Evolutionary conservation across 495 filamentous ascomycete genomes (phyloP).

Genomic region (Penicillium nucicola): DNA sequence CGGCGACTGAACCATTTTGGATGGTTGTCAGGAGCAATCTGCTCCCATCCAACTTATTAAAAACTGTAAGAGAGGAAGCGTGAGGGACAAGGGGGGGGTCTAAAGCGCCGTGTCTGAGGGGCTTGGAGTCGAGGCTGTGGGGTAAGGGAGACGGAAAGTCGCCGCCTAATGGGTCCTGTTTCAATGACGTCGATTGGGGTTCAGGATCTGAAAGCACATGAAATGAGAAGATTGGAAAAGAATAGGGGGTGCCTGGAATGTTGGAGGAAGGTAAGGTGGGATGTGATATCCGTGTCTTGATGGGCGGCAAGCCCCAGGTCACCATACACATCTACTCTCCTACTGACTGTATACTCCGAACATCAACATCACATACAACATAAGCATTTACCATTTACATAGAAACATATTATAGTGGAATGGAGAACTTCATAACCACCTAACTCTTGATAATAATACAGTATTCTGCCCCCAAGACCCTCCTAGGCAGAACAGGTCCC

Average conservation of each 20-base stretch:
- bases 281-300: constrained; percentile 20
- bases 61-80: constrained; percentile 4
- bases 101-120: constrained; percentile 13
- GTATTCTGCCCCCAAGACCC: constrained; percentile 12
- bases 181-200: constrained; percentile 23
- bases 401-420: constrained; percentile 6
- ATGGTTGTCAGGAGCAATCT: constrained; percentile 32
- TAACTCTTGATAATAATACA: constrained; percentile 25
- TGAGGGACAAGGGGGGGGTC: constrained; percentile 11
- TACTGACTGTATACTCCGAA: too few species aligned
- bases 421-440: constrained; percentile 25
- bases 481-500: constrained; percentile 19
- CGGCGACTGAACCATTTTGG: constrained; percentile 71
- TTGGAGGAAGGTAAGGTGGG: constrained; percentile 11
- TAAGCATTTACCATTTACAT: neutral
- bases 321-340: neutral
- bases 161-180: constrained; percentile 15
- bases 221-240: constrained; percentile 4
- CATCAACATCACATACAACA: neutral
- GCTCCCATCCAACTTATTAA: constrained; percentile 36
- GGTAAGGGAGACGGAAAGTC: constrained; percentile 25
- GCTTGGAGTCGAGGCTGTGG: constrained; percentile 22
- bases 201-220: neutral
- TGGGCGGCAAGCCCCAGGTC: constrained; percentile 15
- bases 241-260: constrained; percentile 1